Percentiles rank a stretch among this genome's conserved stretches.
phyloP scores from a whole-genome alignment of 805 yeast genomes.

The Teunomyces stri region DNA sequence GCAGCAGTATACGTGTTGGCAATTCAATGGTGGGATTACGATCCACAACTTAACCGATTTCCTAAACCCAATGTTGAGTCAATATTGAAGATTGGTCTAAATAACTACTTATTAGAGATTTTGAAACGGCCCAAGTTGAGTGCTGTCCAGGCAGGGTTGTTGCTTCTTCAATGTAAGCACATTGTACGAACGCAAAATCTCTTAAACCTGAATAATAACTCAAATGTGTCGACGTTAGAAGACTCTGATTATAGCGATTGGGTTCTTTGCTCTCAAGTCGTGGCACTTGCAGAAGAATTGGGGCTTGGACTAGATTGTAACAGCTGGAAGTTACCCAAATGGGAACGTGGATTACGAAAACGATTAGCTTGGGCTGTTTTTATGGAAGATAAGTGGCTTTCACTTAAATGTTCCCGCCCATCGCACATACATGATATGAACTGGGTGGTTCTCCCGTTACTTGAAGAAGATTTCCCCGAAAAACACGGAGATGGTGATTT shows the following conservation, averaged over 20 bases:
- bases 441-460: constrained; percentile 74
- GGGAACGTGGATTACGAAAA: constrained; percentile 90
- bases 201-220: constrained; percentile 7
- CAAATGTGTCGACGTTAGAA: constrained; percentile 2
- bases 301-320: constrained; percentile 91
- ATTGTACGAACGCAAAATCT: constrained; percentile 7
- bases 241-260: constrained; percentile 64
- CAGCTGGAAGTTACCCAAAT: constrained; percentile 87
- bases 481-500: constrained; percentile 52
- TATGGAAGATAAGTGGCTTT: constrained; percentile 88
- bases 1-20: constrained; percentile 91
- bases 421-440: constrained; percentile 72
- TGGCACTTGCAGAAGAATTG: constrained; percentile 82
- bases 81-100: constrained; percentile 49
- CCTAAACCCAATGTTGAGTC: constrained; percentile 73
- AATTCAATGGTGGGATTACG: constrained; percentile 92
- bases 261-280: constrained; percentile 83
- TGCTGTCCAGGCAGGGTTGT: constrained; percentile 85
- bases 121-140: constrained; percentile 85
- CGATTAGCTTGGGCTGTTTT: constrained; percentile 95
- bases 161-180: constrained; percentile 63
- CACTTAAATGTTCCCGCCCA: constrained; percentile 79
- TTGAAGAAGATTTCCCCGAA: constrained; percentile 78
- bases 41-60: constrained; percentile 68
- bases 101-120: constrained; percentile 70